Conservation (phyloP, 1,139 yeast genomes). For the Lipomyces yarrowii region DNA sequence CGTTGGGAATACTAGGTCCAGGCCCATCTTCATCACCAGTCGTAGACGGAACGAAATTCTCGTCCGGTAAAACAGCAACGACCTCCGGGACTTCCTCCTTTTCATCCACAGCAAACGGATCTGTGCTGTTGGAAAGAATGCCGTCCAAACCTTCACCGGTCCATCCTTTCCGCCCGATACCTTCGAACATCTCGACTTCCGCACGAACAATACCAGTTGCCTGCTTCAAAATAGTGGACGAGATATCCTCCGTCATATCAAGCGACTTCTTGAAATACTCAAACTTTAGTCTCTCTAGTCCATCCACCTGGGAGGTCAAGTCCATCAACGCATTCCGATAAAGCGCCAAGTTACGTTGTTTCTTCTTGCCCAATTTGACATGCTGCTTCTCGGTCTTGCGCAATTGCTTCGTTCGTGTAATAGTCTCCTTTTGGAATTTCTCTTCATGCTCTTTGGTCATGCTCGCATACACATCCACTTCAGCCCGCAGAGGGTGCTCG, state of each 20-base stretch:
- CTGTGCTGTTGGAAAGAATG: conserved; percentile 50
- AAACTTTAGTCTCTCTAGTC: conserved; percentile 72
- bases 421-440: conserved; percentile 57
- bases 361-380: conserved; percentile 56
- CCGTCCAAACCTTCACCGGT: conserved; percentile 83
- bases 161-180: conserved; percentile 84
- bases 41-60: conserved; percentile 34
- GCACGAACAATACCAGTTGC: conserved; percentile 73
- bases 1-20: not conserved
- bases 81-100: conserved; percentile 42
- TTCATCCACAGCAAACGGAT: conserved; percentile 45
- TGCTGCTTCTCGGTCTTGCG: conserved; percentile 60
- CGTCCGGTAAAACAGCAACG: conserved; percentile 37
- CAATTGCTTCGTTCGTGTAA: conserved; percentile 52
- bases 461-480: conserved; percentile 49
- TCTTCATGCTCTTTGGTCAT: conserved; percentile 49
- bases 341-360: conserved; percentile 56
- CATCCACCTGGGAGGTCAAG: conserved; percentile 74
- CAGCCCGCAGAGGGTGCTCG: conserved; percentile 56
- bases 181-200: conserved; percentile 78
- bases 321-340: conserved; percentile 68
- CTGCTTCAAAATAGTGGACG: conserved; percentile 54
- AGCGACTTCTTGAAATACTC: conserved; percentile 67
- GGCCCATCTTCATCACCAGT: not conserved
- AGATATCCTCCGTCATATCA: conserved; percentile 62